Conservation (phyloP, 352 stramenopile species). For the Phytophthora tubulina region DNA sequence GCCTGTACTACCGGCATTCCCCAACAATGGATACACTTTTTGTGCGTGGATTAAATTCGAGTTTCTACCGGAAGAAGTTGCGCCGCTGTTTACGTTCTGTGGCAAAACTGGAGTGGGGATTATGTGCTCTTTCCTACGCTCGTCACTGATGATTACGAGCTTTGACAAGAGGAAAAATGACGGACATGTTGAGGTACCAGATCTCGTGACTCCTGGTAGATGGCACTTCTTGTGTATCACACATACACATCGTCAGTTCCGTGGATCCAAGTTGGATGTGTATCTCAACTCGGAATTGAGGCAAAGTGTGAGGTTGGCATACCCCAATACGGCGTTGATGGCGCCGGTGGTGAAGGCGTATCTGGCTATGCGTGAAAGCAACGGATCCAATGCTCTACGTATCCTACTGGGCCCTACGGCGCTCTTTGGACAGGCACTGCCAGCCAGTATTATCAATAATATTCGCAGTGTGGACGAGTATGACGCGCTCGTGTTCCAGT, state of each 20-base stretch:
- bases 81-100: slow-evolving; percentile 85
- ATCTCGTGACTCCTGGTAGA: slow-evolving; percentile 69
- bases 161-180: slow-evolving; percentile 91
- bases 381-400: slow-evolving; percentile 62
- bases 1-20: slow-evolving; percentile 76
- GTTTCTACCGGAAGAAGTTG: slow-evolving; percentile 68
- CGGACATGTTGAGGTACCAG: slow-evolving; percentile 76
- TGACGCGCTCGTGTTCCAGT: slow-evolving; percentile 79
- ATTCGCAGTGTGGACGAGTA: slow-evolving; percentile 80
- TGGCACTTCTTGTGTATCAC: slow-evolving; percentile 89
- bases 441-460: slow-evolving; percentile 68
- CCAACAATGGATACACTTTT: slow-evolving; percentile 86
- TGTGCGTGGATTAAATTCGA: slow-evolving; percentile 90
- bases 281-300: slow-evolving; percentile 81
- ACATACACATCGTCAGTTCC: slow-evolving; percentile 87
- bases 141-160: slow-evolving; percentile 81
- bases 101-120: slow-evolving; percentile 81
- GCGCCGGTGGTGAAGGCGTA: slow-evolving; percentile 81
- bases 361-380: slow-evolving; percentile 82
- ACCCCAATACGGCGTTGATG: slow-evolving; percentile 84
- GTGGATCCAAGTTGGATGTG: slow-evolving; percentile 84
- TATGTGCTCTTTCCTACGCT: slow-evolving; percentile 80
- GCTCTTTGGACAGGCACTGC: slow-evolving; percentile 69
- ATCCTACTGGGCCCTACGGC: slow-evolving; percentile 72
- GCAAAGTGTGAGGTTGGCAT: slow-evolving; percentile 79